A percentile compares a stretch with the other conserved stretches of the same genome.
phyloP scores from a whole-genome alignment of 352 stramenopile genomes.

The Globisporangium nunn region DNA sequence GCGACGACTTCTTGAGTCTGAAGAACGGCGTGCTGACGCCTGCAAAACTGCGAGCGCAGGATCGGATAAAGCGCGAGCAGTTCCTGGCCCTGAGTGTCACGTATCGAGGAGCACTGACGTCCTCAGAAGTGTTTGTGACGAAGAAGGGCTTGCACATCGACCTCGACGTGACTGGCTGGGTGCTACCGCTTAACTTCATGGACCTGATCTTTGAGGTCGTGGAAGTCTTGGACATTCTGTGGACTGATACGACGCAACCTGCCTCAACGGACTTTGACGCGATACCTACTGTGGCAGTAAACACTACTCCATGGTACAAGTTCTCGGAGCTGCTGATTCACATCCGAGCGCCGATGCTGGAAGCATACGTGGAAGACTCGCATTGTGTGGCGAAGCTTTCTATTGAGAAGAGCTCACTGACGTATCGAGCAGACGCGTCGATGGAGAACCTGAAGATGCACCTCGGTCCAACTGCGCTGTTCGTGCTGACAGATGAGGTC shows the following conservation, averaged over 20 bases:
- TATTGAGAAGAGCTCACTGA: slow-evolving; percentile 69
- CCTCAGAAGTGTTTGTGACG: slow-evolving; percentile 39
- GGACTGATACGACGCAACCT: slow-evolving; percentile 22
- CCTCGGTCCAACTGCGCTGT: slow-evolving; percentile 71
- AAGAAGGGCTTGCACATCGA: slow-evolving; percentile 58
- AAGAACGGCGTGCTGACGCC: slow-evolving; percentile 70
- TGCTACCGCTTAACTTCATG: slow-evolving; percentile 63
- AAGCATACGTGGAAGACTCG: slow-evolving; percentile 83
- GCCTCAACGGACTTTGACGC: slow-evolving; percentile 9
- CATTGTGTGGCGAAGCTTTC: slow-evolving; percentile 84
- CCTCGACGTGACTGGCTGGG: slow-evolving; percentile 69
- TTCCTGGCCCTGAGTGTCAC: slow-evolving; percentile 56
- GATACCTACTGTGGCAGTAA: background rate
- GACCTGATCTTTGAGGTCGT: slow-evolving; percentile 73
- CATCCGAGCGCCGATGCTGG: slow-evolving; percentile 72
- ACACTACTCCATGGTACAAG: slow-evolving; percentile 36
- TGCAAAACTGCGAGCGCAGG: slow-evolving; percentile 48
- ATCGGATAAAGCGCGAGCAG: slow-evolving; percentile 46
- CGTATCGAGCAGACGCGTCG: slow-evolving; percentile 50
- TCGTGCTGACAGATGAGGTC: slow-evolving; percentile 83
- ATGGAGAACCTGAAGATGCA: slow-evolving; percentile 65
- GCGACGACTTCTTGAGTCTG: slow-evolving; percentile 76
- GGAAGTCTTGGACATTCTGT: slow-evolving; percentile 62
- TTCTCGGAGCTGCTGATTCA: slow-evolving; percentile 64
- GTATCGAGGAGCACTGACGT: slow-evolving; percentile 45